Conservation (phyloP, 169 alveolate species). For the Plasmodium gallinaceum region DNA sequence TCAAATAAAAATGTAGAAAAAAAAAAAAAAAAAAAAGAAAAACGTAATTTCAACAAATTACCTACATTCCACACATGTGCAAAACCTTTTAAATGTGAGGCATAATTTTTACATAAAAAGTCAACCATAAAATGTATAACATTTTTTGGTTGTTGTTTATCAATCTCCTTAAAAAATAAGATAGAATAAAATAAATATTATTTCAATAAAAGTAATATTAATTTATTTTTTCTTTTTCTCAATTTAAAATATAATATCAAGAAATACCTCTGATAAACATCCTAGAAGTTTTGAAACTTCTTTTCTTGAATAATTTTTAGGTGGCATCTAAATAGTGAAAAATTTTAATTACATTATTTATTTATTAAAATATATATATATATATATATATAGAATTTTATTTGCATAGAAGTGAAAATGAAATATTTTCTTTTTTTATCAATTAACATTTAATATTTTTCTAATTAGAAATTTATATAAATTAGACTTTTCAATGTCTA, state of each 20-base stretch:
- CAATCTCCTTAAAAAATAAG: slow-evolving; percentile 78
- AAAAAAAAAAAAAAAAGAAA: background rate
- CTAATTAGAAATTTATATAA: too few species aligned
- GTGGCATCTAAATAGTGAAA: background rate
- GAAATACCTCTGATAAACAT: slow-evolving; percentile 12
- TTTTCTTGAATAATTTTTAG: background rate
- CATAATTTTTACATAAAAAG: slow-evolving; percentile 85
- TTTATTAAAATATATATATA: background rate
- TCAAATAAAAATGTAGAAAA: background rate
- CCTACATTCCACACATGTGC: slow-evolving; percentile 84
- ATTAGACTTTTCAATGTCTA: too few species aligned
- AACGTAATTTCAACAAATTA: background rate
- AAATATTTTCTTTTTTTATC: too few species aligned
- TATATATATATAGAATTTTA: background rate
- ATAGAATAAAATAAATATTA: background rate
- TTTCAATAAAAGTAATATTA: background rate
- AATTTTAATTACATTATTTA: background rate
- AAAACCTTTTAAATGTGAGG: slow-evolving; percentile 83
- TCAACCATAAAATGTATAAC: slow-evolving; percentile 83
- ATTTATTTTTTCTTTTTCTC: background rate
- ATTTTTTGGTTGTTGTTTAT: slow-evolving; percentile 81
- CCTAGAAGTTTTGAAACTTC: slow-evolving; percentile 2
- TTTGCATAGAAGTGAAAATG: too few species aligned
- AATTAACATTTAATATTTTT: too few species aligned
- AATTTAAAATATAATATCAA: background rate